Base-by-base conservation (phyloP, 805 yeast genomes). In the Myxozyma udenii region DNA sequence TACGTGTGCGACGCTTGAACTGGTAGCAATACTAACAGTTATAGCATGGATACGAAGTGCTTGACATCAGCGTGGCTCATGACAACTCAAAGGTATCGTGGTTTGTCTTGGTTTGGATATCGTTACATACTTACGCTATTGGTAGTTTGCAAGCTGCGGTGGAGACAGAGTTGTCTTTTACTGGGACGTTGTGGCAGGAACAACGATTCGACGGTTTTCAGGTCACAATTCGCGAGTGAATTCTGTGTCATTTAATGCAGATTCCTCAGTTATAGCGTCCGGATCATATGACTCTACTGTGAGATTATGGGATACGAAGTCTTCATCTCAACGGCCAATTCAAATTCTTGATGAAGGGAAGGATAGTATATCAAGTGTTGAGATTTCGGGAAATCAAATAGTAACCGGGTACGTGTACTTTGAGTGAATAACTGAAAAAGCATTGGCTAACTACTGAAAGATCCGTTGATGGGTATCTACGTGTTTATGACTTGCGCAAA, bases 291-390 rank as follows among this genome's bases (percentile, higher is more conserved):
- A 68, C 44, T 59, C 66, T 5, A 59, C 62, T 1, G 70, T 66
- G 16, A 58, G 65, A 22, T 43, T 67, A 4, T 68, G 72, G 72
- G 72, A 68, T 52, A 37, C 53, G 24, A 48, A 67, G 33, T 50
- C 66, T 2, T 25, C 50, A 1, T 39, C 51, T 1, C 39, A 39
- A 24, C 62, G 50, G 19, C 75, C 77, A 1, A 55, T 71, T 0
- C 77, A 73, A 55, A 51, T 60, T 14, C 65, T 70, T 19, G 48
- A 53, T 1, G 70, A 70, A 9, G 65, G 70, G 45, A 50, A 53
- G 32, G 77, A 71, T 45, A 60, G 68, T n/a, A 61, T 68, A 1
- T 53, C 67, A 7, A 41, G 55, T 7, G 63, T 68, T 6, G 51
- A 35, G 7, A 50, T 66, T 2, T 37, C 48, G 2, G 55, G 48